Base-by-base conservation (phyloP, 345 rosid genomes). In the Chamaenerion angustifolium region DNA sequence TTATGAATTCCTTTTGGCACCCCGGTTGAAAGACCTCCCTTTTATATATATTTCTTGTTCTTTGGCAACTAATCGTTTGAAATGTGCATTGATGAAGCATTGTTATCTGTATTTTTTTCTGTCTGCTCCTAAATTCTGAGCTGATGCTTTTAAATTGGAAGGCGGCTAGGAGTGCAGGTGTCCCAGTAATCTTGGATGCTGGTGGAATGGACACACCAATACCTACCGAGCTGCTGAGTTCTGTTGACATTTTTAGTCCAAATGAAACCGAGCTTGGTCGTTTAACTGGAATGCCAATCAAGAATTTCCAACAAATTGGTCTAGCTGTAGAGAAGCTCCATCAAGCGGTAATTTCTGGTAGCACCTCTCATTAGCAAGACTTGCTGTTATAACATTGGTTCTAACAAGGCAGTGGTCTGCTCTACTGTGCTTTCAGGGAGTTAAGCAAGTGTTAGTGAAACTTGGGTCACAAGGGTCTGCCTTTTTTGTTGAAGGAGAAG, bases 131-230 rank as follows among this genome's bases (percentile, higher is more conserved):
- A n/a, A n/a, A 21, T 2, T 21, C 25, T 21, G 25, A 21, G 37
- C 37, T 8, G 8, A 7, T 31, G 5, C 15, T 1, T 52, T 18
- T 42, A 17, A 42, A 15, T 42, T 11, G 9, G 23, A 21, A 87
- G 98, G 93, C 87, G 48, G 98, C 93, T 48, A 82, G 73, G 69
- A 64, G 58, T 71, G 80, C 83, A 2, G 89, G 87, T 60, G 93
- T 87, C 62, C 84, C 89, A 0, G 83, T 86, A 18, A 86, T 90
- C 63, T 68, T 90, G 18, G 98, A 90, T 71, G 98, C 82, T 16
- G 98, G 98, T 45, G 98, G 98, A 68, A 80, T 90, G 94, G 98
- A 90, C 61, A 52, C 87, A 53, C 87, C 95, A n/a, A 52, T 84
- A 7, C 80, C 95, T 0, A 64, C 7, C 46, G 95, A 86, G 66